Percentiles rank a stretch among this genome's conserved stretches.
Conservation (phyloP, 495 filamentous ascomycete genomes). For the Trichoderma asperelloides region DNA sequence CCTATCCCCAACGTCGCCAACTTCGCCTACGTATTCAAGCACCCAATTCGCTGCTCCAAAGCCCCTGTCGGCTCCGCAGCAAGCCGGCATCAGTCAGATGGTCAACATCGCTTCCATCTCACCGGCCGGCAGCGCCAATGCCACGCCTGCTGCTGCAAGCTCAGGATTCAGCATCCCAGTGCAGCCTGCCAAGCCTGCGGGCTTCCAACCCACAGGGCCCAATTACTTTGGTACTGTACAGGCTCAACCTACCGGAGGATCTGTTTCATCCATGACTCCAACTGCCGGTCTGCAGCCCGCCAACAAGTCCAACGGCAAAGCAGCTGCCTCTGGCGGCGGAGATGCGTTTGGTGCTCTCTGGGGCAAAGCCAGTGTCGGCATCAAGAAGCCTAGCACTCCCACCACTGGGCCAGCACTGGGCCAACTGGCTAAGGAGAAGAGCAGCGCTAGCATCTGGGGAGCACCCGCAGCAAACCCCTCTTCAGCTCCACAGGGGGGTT, state of each 20-base stretch:
- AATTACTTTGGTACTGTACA: conserved; percentile 93
- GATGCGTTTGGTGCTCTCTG: conserved; percentile 89
- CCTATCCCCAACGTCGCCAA: conserved; percentile 47
- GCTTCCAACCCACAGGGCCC: conserved; percentile 68
- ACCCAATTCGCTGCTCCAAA: conserved; percentile 74
- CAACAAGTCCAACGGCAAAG: conserved; percentile 38
- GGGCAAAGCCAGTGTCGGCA: conserved; percentile 63
- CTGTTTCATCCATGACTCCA: conserved; percentile 12
- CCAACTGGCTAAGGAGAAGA: conserved; percentile 92
- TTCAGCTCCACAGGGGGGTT: conserved; percentile 11
- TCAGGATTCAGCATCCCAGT: conserved; percentile 45
- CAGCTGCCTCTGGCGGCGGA: conserved; percentile 46
- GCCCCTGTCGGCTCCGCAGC: conserved; percentile 72
- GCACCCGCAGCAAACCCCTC: conserved; percentile 28
- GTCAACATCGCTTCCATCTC: conserved; percentile 75
- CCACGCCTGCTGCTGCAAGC: conserved; percentile 42
- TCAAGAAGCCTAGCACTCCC: conserved; percentile 63
- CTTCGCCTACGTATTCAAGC: conserved; percentile 53
- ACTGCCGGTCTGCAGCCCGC: conserved; percentile 23
- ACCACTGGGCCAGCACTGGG: conserved; percentile 65
- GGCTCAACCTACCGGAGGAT: conserved; percentile 27
- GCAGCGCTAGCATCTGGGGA: conserved; percentile 90
- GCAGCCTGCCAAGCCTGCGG: conserved; percentile 49
- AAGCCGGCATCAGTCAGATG: conserved; percentile 68
- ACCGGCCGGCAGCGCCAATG: conserved; percentile 51